Base-by-base conservation (phyloP, 2,329 filamentous ascomycete genomes). In the Endocalyx cinctus region DNA sequence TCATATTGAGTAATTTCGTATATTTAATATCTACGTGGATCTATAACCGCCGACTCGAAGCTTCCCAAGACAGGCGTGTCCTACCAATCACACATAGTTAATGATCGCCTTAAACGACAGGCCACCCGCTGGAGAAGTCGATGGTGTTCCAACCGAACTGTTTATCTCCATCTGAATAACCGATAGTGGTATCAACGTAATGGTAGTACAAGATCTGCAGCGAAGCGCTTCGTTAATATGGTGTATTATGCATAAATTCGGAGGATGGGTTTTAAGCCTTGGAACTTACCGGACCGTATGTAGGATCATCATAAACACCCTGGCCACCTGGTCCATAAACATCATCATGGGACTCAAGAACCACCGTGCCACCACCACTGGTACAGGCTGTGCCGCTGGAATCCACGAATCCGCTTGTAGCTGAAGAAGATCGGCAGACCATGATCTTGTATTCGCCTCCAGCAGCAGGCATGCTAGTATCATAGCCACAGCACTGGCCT, bases 301-400 rank as follows among this genome's bases (percentile, higher is more conserved):
- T 49, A 22, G 49, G 57, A 28, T 62, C 58, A 17, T 52, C 37
- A 23, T 57, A 57, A 10, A 63, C 56, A 5, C 59, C 59, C 52
- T 84, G 78, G 23, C 79, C 79, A 40, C 80, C 80, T 12, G 80
- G 79, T 18, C 73, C 79, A 45, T 83, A 84, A 0, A 82, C 67
- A 17, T 58, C 71, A 5, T 59, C 73, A 43, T 84, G 77, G 11
- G 67, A 74, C 42, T 70, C 67, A 0, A 84, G 62, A 1, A 85
- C 71, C 4, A 74, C 60, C 0, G 74, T 79, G 2, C 81, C 81
- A 7, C 80, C 79, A 13, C 52, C 41, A 7, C 20, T 41, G 1
- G 48, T 50, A 37, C 52, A 55, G 2, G 48, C 37, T 2, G 27
- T 39, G 5, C 50, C 52, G 15, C 20, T 42, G 14, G 38, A 31